These are phyloP conservation scores for Orbilia brochopaga DNA, from an alignment of 2,329 filamentous ascomycete species.

Conservation along the genomic window DNA sequence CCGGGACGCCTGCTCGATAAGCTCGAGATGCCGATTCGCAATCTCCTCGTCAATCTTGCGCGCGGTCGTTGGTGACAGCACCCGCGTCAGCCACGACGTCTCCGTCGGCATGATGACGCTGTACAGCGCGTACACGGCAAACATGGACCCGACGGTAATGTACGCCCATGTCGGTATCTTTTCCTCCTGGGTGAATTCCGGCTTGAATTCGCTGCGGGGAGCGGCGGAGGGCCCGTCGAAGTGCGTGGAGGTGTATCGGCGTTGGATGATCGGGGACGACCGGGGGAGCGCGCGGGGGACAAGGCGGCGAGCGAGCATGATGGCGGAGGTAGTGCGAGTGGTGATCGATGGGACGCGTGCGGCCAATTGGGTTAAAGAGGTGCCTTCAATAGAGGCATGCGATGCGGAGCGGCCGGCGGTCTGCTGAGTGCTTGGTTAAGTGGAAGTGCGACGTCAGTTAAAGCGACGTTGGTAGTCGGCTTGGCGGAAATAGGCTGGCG, in stretches of 20 bases:
- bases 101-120: constrained; percentile 38
- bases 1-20: constrained; percentile 40
- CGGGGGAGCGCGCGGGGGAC: constrained; percentile 34
- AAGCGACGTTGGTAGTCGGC: not conserved
- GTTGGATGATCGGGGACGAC: constrained; percentile 30
- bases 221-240: constrained; percentile 27
- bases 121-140: constrained; percentile 39
- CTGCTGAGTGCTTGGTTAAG: not conserved
- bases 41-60: constrained; percentile 43
- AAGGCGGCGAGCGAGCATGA: constrained; percentile 40
- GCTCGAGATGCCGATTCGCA: constrained; percentile 38
- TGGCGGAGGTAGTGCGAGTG: not conserved
- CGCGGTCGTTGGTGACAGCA: constrained; percentile 13
- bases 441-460: constrained; percentile 21
- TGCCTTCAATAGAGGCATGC: not conserved
- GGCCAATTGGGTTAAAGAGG: not conserved
- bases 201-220: constrained; percentile 21
- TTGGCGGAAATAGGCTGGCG: constrained; percentile 5
- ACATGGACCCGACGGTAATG: constrained; percentile 35
- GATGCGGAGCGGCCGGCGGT: not conserved
- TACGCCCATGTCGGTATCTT: constrained; percentile 37
- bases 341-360: not conserved
- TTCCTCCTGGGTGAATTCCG: constrained; percentile 19
- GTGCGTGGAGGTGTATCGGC: constrained; percentile 31
- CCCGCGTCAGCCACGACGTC: constrained; percentile 25